These are phyloP conservation scores for Pichia sorboxylosa DNA, from an alignment of 1,139 yeast species.

Conservation along the genomic window DNA sequence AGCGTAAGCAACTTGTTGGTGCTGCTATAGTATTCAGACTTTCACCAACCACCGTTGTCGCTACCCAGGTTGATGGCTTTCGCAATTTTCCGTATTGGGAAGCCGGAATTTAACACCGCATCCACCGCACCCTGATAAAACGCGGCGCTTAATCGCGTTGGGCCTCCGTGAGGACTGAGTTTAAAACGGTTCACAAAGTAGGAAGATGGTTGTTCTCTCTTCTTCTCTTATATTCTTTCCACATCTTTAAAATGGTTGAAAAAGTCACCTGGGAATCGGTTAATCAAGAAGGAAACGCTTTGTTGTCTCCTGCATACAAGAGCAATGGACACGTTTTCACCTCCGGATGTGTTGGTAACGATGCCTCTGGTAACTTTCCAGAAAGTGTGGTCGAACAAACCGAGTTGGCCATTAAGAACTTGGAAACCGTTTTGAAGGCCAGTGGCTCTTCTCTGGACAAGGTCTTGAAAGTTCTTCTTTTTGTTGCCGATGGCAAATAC, in stretches of 20 bases:
- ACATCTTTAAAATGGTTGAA: conserved; percentile 8
- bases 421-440: conserved; percentile 31
- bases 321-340: conserved; percentile 43
- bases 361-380: conserved; percentile 17
- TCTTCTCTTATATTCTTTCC: too few relatives aligned
- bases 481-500: conserved; percentile 36
- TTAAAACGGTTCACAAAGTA: too few relatives aligned
- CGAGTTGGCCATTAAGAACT: conserved; percentile 32
- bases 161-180: too few relatives aligned
- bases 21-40: too few relatives aligned
- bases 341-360: conserved; percentile 30
- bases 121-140: too few relatives aligned
- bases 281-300: conserved; percentile 7
- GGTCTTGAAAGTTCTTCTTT: conserved; percentile 41
- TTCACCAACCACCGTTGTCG: too few relatives aligned
- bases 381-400: conserved; percentile 26
- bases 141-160: too few relatives aligned
- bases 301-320: conserved; percentile 35
- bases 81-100: too few relatives aligned
- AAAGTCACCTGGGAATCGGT: conserved; percentile 11
- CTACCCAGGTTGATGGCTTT: too few relatives aligned
- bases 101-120: too few relatives aligned
- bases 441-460: conserved; percentile 38
- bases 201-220: too few relatives aligned
- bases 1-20: too few relatives aligned